These are phyloP conservation scores for Penicillium sp. DNA, from an alignment of 2,329 filamentous ascomycete genomes.

Conservation along the genomic window DNA sequence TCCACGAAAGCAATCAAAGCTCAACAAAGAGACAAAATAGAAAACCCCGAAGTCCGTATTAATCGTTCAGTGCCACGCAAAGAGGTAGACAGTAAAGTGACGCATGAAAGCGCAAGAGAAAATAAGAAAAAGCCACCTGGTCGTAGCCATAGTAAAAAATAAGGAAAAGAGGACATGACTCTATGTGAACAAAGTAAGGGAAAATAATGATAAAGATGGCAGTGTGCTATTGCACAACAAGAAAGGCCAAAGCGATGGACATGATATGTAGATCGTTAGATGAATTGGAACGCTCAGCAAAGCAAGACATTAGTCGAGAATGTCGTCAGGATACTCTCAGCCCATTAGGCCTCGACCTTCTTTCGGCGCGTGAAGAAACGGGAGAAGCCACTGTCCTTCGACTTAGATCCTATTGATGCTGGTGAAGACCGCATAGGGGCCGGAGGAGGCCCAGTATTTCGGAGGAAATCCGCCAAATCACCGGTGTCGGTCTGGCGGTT, in stretches of 20 bases:
- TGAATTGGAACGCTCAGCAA: slow-evolving; percentile 24
- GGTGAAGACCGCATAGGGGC: slow-evolving; percentile 21
- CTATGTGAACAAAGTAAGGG: slow-evolving; percentile 13
- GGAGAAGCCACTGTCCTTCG: slow-evolving; percentile 33
- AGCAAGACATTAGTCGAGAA: slow-evolving; percentile 19
- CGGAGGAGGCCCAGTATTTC: slow-evolving; percentile 65
- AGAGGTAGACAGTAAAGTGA: slow-evolving; percentile 8
- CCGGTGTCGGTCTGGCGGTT: slow-evolving; percentile 52
- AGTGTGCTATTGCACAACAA: slow-evolving; percentile 6
- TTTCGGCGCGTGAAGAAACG: slow-evolving; percentile 38
- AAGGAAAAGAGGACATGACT: slow-evolving; percentile 9
- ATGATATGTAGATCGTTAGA: slow-evolving; percentile 27
- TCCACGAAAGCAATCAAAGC: slow-evolving; percentile 16
- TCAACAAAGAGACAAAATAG: slow-evolving; percentile 12
- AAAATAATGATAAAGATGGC: slow-evolving; percentile 11
- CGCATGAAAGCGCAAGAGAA: slow-evolving; percentile 11
- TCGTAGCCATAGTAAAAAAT: slow-evolving; percentile 15
- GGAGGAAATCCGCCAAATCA: slow-evolving; percentile 72
- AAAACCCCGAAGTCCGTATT: slow-evolving; percentile 17
- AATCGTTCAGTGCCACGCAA: slow-evolving; percentile 16
- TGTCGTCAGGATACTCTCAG: slow-evolving; percentile 1
- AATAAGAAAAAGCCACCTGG: slow-evolving; percentile 17
- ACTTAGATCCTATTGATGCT: slow-evolving; percentile 17
- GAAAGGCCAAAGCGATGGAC: slow-evolving; percentile 24
- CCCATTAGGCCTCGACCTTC: slow-evolving; percentile 29